Base-by-base conservation (phyloP, 352 stramenopile species). In the Phytophthora niederhauseri region DNA sequence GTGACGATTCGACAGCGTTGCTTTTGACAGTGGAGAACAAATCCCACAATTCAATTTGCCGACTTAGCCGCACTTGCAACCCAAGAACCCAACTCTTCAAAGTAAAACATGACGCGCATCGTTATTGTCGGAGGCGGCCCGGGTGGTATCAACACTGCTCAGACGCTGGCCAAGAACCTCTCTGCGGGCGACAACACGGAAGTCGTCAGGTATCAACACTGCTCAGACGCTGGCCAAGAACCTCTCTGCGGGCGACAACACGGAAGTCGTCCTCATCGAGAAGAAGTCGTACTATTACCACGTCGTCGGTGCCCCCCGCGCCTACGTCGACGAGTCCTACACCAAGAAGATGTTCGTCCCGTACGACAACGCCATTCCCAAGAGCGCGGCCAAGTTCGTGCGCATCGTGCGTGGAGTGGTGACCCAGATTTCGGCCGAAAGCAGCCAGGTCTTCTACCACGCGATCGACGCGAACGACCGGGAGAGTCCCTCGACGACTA, bases 311-410 rank as follows among this genome's bases (percentile, higher is more conserved):
- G 65, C 78, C 9, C 79, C 83, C 3, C 79, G 85, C 20, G 82
- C 85, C 6, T 86, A 78, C 53, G 78, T 87, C 11, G 81, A 92
- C 6, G 68, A 63, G 15, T 34, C 56, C 43, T 93, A 77, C 72
- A 62, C 62, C 15, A 57, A 64, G 2, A 90, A 86, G 52, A 79
- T 93, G 68, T 93, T 91, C 57, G 76, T 93, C 31, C 85, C 85
- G 2, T 84, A 83, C 63, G 79, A 85, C 59, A 73, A 89, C n/a
- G 85, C 72, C 6, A 85, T 93, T 48, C 77, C 72, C 36, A 73
- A 79, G 26, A 22, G 59, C 9, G 64, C 78, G 6, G 24, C 19
- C 9, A 60, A 49, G 12, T 85, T 81, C 51, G 74, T 76, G 22
- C 75, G 69, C 17, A 77, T 89, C 20, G 52, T 82, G 12, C 80